Evolutionary conservation across 805 yeast species (phyloP).

Genomic region (Candida railenensis): DNA sequence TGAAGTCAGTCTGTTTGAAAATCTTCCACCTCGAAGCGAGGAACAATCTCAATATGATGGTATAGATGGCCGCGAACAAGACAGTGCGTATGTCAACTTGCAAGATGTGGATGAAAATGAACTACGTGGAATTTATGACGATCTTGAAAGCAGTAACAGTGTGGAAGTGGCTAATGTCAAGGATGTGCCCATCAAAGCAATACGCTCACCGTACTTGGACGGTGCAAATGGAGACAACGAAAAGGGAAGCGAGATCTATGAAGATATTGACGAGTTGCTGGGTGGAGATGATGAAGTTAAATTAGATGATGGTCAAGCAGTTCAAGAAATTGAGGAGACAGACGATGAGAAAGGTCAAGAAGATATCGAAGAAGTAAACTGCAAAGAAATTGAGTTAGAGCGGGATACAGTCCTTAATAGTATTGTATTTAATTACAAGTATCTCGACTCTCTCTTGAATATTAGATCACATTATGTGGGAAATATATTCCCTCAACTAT

Average conservation of each 20-base stretch:
- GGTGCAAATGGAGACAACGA: background rate
- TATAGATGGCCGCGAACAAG: background rate
- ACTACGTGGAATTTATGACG: constrained; percentile 5
- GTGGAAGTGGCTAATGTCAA: constrained; percentile 1
- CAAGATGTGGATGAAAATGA: constrained; percentile 9
- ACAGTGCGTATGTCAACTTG: background rate
- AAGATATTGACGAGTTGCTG: no score
- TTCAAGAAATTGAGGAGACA: background rate
- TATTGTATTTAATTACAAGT: constrained; percentile 10
- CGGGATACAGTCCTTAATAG: background rate
- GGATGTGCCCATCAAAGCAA: background rate
- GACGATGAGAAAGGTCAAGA: background rate
- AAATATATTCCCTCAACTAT: constrained; percentile 20
- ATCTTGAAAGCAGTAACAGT: background rate
- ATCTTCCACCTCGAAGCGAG: background rate
- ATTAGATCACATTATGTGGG: constrained; percentile 17
- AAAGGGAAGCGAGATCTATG: background rate
- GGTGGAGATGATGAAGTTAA: background rate
- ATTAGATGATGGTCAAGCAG: background rate
- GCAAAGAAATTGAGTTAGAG: constrained; percentile 4
- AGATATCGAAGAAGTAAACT: constrained; percentile 6
- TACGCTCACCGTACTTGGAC: background rate
- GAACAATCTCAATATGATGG: background rate
- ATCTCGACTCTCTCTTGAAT: constrained; percentile 15
- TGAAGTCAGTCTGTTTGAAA: constrained; percentile 2